Conservation (phyloP, 1,284 basidiomycete genomes). For the Apiotrichum sp. region DNA sequence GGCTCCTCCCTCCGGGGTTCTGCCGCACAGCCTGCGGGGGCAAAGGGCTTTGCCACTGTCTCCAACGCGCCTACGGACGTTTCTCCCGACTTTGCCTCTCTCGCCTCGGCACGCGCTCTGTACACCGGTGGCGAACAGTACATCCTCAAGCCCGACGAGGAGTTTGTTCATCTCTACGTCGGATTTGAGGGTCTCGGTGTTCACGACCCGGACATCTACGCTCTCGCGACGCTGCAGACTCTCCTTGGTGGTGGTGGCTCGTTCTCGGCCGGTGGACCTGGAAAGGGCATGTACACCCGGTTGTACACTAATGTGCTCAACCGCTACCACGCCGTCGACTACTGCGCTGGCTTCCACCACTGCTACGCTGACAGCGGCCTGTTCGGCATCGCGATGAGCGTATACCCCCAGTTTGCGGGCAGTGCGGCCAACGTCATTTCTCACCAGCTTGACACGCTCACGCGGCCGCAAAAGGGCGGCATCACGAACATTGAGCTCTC, state of each 20-base stretch:
- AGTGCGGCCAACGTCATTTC: constrained; percentile 78
- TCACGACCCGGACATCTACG: constrained; percentile 88
- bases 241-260: constrained; percentile 90
- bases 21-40: constrained; percentile 60
- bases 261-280: constrained; percentile 67
- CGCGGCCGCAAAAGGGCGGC: constrained; percentile 43
- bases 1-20: constrained; percentile 24
- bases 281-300: constrained; percentile 98
- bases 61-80: constrained; percentile 22
- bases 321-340: constrained; percentile 87
- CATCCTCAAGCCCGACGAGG: constrained; percentile 58
- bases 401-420: constrained; percentile 61
- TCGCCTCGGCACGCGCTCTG: constrained; percentile 53
- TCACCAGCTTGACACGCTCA: constrained; percentile 59
- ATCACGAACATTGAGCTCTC: constrained; percentile 57
- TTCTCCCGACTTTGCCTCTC: constrained; percentile 36
- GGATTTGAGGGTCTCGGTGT: constrained; percentile 90
- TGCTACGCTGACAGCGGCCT: constrained; percentile 92
- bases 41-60: constrained; percentile 45
- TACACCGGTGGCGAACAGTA: constrained; percentile 81
- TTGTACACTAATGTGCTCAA: constrained; percentile 97
- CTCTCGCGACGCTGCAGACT: constrained; percentile 90
- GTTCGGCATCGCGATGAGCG: constrained; percentile 89
- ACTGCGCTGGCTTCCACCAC: constrained; percentile 97
- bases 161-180: constrained; percentile 90